Evolutionary conservation across 768 basidiomycete species (phyloP).

Genomic region (Termitomyces eurrhizus): DNA sequence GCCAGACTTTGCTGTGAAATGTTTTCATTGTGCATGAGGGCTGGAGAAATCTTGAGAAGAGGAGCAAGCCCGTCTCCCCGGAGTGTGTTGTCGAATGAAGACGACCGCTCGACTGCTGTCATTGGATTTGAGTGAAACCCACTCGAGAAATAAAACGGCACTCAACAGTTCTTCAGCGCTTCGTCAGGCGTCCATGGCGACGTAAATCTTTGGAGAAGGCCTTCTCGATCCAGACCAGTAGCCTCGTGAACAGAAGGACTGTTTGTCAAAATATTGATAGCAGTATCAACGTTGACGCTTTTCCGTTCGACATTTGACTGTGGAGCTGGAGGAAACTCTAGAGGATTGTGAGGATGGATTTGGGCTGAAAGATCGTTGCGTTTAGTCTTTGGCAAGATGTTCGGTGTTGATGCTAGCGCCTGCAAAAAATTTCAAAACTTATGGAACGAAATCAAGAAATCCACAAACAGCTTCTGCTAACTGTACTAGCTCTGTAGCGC

Average conservation of each 20-base stretch:
- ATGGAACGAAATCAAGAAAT: conserved; percentile 5
- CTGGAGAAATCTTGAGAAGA: conserved; percentile 76
- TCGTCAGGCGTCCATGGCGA: conserved; percentile 69
- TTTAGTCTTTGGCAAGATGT: conserved; percentile 31
- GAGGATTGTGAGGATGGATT: conserved; percentile 39
- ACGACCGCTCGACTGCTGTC: conserved; percentile 54
- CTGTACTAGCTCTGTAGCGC: conserved; percentile 46
- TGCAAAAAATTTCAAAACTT: conserved; percentile 21
- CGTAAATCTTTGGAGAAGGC: conserved; percentile 50
- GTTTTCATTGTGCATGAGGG: conserved; percentile 90
- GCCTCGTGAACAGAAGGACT: conserved; percentile 55
- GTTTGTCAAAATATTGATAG: conserved; percentile 53
- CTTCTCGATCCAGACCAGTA: conserved; percentile 57
- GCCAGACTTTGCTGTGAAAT: conserved; percentile 82
- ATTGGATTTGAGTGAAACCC: background rate
- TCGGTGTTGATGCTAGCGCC: conserved; percentile 41
- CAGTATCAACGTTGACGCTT: conserved; percentile 49
- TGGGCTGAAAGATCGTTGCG: conserved; percentile 35
- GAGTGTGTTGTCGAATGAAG: conserved; percentile 47
- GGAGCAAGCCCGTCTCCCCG: conserved; percentile 70
- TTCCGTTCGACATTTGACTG: conserved; percentile 27
- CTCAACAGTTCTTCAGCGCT: conserved; percentile 79
- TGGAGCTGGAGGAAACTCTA: conserved; percentile 33
- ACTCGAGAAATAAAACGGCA: background rate
- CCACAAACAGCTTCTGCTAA: conserved; percentile 53